phyloP scores from a whole-genome alignment of 352 stramenopile species.

The Blastocystis hominis region DNA sequence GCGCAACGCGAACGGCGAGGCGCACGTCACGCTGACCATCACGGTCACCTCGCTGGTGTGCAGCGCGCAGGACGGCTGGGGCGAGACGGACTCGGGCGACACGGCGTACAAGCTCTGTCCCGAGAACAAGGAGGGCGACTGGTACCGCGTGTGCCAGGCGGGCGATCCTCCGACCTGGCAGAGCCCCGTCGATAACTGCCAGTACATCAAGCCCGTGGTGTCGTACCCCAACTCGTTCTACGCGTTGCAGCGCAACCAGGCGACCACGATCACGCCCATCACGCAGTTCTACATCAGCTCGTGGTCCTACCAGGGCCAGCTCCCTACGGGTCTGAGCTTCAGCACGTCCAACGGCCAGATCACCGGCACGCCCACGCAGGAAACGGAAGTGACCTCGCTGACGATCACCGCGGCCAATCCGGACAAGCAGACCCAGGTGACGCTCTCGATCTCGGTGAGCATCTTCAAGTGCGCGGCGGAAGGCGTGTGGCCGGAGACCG shows the following conservation, averaged over 20 bases:
- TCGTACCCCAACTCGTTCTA: not conserved
- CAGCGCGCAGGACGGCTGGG: not conserved
- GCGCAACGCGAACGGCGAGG: slow-evolving; percentile 19
- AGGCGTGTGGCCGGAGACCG: slow-evolving; percentile 44
- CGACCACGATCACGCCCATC: not conserved
- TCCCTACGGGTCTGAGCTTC: slow-evolving; percentile 36
- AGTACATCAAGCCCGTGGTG: slow-evolving; percentile 50
- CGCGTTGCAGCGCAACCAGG: slow-evolving; percentile 7
- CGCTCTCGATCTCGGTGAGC: slow-evolving; percentile 12
- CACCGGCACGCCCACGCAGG: slow-evolving; percentile 25
- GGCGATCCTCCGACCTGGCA: slow-evolving; percentile 35
- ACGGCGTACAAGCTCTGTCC: not conserved
- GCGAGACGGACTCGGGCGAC: slow-evolving; percentile 44
- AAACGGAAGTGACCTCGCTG: not conserved
- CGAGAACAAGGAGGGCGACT: slow-evolving; percentile 33
- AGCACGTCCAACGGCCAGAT: slow-evolving; percentile 21
- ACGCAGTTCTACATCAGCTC: slow-evolving; percentile 51
- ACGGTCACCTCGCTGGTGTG: slow-evolving; percentile 14
- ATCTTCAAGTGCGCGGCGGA: slow-evolving; percentile 2
- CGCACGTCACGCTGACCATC: slow-evolving; percentile 28
- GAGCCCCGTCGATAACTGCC: slow-evolving; percentile 18
- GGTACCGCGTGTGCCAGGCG: slow-evolving; percentile 38
- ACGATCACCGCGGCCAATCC: slow-evolving; percentile 34
- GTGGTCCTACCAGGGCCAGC: not conserved
- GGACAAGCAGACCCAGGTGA: slow-evolving; percentile 30